Percentiles rank a stretch among this genome's conserved stretches.
phyloP scores from a whole-genome alignment of 257 asterid species.

The Nicotiana knightiana region DNA sequence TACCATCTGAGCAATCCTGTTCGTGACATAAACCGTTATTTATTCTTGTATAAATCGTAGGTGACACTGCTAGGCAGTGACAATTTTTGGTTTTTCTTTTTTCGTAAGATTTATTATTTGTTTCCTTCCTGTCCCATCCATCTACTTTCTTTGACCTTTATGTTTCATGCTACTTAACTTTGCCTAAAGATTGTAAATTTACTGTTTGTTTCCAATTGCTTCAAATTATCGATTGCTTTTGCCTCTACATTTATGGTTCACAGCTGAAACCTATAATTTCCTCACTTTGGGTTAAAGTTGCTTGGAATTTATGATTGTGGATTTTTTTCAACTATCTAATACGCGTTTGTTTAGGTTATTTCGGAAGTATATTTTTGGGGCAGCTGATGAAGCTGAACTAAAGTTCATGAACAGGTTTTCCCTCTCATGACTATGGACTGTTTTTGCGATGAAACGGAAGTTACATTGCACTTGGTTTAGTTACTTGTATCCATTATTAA shows the following conservation, averaged over 20 bases:
- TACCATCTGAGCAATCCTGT: not conserved
- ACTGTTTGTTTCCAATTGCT: not conserved
- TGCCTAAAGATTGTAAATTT: not conserved
- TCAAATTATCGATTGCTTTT: not conserved
- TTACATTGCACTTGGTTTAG: not conserved
- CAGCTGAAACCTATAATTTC: not conserved
- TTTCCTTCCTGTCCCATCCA: not conserved
- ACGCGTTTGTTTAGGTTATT: conserved; percentile 43
- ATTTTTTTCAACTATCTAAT: not conserved
- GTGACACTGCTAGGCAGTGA: not conserved
- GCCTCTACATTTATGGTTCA: not conserved
- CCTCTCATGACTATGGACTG: not conserved
- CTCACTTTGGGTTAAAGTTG: not conserved
- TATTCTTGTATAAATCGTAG: not conserved
- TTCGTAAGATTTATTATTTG: not conserved
- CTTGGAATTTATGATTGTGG: not conserved
- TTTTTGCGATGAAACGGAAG: not conserved
- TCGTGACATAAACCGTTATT: not conserved
- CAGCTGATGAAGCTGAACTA: conserved; percentile 95
- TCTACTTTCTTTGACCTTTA: not conserved
- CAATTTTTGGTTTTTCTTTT: not conserved
- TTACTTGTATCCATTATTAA: not conserved
- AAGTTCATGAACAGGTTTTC: conserved; percentile 82
- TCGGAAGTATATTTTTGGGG: conserved; percentile 91
- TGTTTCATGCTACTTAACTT: not conserved